Base-by-base conservation (phyloP, 345 rosid species). In the Erysimum cheiranthoides region DNA sequence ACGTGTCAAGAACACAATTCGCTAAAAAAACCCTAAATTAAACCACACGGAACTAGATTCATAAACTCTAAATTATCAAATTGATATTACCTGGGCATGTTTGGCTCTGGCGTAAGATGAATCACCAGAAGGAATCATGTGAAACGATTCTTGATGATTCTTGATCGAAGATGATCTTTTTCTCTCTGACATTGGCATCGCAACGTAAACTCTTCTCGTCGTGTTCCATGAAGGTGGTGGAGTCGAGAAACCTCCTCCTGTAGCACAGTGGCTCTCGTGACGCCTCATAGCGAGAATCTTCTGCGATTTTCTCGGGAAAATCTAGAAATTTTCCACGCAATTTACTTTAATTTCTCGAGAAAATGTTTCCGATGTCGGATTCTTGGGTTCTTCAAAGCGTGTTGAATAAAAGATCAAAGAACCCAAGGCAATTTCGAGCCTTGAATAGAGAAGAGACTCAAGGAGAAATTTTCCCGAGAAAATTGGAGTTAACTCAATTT, bases 21-120 rank as follows among this genome's bases (percentile, higher is more conserved):
- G 9, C 40, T 9, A 4, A 31, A 4, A 31, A 11, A 34, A 2
- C 60, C 47, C n/a, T 14, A 43, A 5, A 14, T 30, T 27, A 0
- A 36, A 1, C 9, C 17, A 47, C 17, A 10, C 2, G 45, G 11
- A 40, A 25, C 8, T 12, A 28, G 13, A 39, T 11, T 36, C 38
- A 9, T n/a, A 42, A 36, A 38, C 73, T 63, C 73, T 53, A 68
- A 53, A 4, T 18, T 7, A 6, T 18, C n/a, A 58, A 52, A 40
- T 13, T 10, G 5, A 11, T 45, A 21, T n/a, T 5, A 86, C 96
- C 88, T 88, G 96, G 31, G 86, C 86, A 64, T 85, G 96, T 78
- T 90, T 90, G 61, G 96, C 96, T 83, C 82, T 84, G 46, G 84
- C 85, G 46, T 90, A 90, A 39, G 93, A 92, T 12, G 96, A 90